Percentiles rank a stretch among this genome's conserved stretches.
phyloP scores from a whole-genome alignment of 179 eudicot genomes.

The Monotropa hypopitys region DNA sequence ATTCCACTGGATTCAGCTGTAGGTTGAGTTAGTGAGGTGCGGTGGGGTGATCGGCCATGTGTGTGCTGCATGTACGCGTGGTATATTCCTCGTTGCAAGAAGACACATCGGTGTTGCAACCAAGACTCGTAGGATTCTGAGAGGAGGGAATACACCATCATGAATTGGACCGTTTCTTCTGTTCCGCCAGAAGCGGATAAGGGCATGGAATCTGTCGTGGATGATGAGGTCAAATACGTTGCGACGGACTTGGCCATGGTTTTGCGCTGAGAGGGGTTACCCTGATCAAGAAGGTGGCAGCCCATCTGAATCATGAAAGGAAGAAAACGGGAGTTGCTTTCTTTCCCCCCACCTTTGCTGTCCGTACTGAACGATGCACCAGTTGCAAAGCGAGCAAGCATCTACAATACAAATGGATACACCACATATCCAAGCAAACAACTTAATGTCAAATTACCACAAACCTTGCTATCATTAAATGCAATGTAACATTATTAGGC shows the following conservation, averaged over 20 bases:
- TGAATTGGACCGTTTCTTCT: conserved; percentile 89
- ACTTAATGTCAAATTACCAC: neutral
- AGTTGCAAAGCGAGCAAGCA: conserved; percentile 96
- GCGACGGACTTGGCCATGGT: conserved; percentile 58
- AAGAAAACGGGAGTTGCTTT: conserved; percentile 86
- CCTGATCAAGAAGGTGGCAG: conserved; percentile 68
- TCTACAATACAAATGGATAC: conserved; percentile 30
- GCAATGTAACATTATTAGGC: neutral
- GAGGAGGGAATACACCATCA: conserved; percentile 95
- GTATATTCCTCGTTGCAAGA: conserved; percentile 84
- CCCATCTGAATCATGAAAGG: conserved; percentile 98
- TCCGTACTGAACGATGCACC: conserved; percentile 84
- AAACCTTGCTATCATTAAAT: neutral
- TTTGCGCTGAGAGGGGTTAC: conserved; percentile 59
- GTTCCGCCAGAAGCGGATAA: conserved; percentile 38
- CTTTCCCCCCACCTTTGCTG: conserved; percentile 91
- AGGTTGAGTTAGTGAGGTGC: conserved; percentile 25
- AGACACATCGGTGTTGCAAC: conserved; percentile 71
- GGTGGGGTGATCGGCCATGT: conserved; percentile 41
- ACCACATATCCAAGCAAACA: neutral
- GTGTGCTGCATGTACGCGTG: conserved; percentile 84
- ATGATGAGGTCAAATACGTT: conserved; percentile 47
- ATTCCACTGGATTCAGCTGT: conserved; percentile 12
- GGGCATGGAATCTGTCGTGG: conserved; percentile 36
- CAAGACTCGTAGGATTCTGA: conserved; percentile 85